Evolutionary conservation across 441 rosid genomes (phyloP), one percentile per base, ranked within the genome.

Genomic region (Geranium incanum): DNA sequence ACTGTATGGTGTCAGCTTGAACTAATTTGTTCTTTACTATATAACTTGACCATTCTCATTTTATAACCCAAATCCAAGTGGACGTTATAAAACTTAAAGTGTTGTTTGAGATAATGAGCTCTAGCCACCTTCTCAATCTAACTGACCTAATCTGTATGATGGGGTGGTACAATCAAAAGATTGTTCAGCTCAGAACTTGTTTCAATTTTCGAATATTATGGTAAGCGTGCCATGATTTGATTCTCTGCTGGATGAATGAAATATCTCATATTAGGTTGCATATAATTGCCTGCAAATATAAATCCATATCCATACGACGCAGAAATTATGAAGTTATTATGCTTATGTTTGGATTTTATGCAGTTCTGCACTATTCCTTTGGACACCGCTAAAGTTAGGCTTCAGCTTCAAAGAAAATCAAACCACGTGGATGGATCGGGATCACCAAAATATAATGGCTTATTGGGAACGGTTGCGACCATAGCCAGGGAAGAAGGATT

Each of bases 331-430:
- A 55, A 55, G 62, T 55, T 19, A 13, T 55, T 55, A 55, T 55
- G 3, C 62, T 4, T n/a, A n/a, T 15, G 18, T 55, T 15, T 45
- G 19, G 62, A 15, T 55, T 55, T 55, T 55, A 7, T n/a, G 78
- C 81, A 88, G 93, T 78, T 88, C 78, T 87, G 80, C 68, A 88
- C 93, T 38, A 67, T 88, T 52, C 91, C 93, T 19, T 78, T 88
- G 78, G 93, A 88, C 80, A 86, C 84, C 9, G 91, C 88, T 52
- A 88, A 88, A 83, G 93, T 88, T 38, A 83, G 93, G 81, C 91
- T 88, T 76, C 93, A 88, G 83, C 93, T 88, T 33, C 93, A 88
- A 74, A 84, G 73, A 79, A 85, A 83, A 80, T 72, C 81, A 62
- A 74, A 71, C 1, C 71, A 76, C 0, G 86, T 75, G 23, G 93